phyloP scores from a whole-genome alignment of 768 basidiomycete genomes.

The Boletus rubroflammeus region DNA sequence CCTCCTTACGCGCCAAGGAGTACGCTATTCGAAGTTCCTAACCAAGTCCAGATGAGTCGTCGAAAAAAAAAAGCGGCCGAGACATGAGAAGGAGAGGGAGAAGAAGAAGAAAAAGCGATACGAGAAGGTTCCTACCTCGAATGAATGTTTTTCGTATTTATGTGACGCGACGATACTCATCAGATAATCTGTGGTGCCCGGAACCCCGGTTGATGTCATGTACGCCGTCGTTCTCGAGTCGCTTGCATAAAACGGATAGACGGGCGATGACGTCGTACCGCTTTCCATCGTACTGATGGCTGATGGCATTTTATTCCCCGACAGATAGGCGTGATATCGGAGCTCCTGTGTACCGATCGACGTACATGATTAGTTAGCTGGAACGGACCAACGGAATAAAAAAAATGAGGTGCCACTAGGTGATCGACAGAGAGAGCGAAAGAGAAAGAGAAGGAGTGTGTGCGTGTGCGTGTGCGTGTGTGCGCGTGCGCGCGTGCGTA shows the following conservation, averaged over 20 bases:
- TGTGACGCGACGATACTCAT: slow-evolving; percentile 37
- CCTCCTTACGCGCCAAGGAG: slow-evolving; percentile 40
- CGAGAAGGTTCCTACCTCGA: slow-evolving; percentile 39
- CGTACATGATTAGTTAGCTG: slow-evolving; percentile 13
- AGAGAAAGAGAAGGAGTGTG: not conserved
- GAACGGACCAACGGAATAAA: not conserved
- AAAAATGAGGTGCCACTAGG: slow-evolving; percentile 1
- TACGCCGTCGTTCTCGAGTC: slow-evolving; percentile 26
- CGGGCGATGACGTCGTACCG: not conserved
- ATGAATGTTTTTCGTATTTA: slow-evolving; percentile 41
- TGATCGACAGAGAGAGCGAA: not conserved
- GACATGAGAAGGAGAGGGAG: not conserved
- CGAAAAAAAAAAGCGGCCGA: not conserved
- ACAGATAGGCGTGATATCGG: slow-evolving; percentile 38
- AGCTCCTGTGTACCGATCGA: slow-evolving; percentile 39
- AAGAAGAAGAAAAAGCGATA: not conserved
- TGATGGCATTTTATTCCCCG: slow-evolving; percentile 31
- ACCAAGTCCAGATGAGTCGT: not conserved
- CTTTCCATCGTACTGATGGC: not conserved
- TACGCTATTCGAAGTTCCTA: slow-evolving; percentile 54
- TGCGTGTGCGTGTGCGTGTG: too few relatives aligned
- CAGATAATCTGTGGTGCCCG: slow-evolving; percentile 30
- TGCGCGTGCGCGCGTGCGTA: not conserved
- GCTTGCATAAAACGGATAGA: slow-evolving; percentile 22
- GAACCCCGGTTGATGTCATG: slow-evolving; percentile 4